These are phyloP conservation scores for Tephrocybe sp. DNA, from an alignment of 768 basidiomycete species.

Conservation along the genomic window DNA sequence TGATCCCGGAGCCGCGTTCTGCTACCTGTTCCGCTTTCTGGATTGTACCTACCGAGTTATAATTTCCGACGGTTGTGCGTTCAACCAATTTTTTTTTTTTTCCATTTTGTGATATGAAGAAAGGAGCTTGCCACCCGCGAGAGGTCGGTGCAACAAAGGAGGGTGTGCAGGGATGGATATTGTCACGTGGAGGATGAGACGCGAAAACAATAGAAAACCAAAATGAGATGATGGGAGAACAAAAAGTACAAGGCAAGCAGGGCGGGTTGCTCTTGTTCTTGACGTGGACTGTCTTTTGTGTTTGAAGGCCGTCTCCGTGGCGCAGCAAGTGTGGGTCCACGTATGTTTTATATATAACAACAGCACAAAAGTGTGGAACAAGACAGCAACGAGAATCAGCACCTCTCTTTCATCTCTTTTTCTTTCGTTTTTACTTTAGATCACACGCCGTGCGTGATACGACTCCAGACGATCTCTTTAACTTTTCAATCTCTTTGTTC, in stretches of 20 bases:
- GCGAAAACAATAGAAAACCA: constrained; percentile 16
- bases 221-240: constrained; percentile 8
- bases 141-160: too few species aligned
- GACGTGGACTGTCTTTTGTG: too few species aligned
- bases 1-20: too few species aligned
- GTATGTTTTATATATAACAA: constrained; percentile 19
- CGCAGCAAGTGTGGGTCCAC: constrained; percentile 32
- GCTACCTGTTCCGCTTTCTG: too few species aligned
- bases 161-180: neutral
- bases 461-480: constrained; percentile 15
- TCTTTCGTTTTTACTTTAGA: constrained; percentile 15
- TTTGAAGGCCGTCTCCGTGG: constrained; percentile 15
- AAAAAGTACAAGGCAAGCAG: constrained; percentile 17
- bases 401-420: constrained; percentile 17
- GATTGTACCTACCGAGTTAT: too few species aligned
- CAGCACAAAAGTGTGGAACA: neutral
- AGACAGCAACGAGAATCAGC: constrained; percentile 20
- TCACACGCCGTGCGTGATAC: constrained; percentile 38
- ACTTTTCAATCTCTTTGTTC: constrained; percentile 7
- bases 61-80: too few species aligned
- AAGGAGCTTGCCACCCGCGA: too few species aligned
- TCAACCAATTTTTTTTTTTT: too few species aligned
- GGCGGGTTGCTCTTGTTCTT: constrained; percentile 17
- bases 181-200: constrained; percentile 10
- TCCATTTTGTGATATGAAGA: too few species aligned